These are phyloP conservation scores for Phoenix roebelenii DNA, from an alignment of 176 grass and related monocot species.

Conservation along the genomic window DNA sequence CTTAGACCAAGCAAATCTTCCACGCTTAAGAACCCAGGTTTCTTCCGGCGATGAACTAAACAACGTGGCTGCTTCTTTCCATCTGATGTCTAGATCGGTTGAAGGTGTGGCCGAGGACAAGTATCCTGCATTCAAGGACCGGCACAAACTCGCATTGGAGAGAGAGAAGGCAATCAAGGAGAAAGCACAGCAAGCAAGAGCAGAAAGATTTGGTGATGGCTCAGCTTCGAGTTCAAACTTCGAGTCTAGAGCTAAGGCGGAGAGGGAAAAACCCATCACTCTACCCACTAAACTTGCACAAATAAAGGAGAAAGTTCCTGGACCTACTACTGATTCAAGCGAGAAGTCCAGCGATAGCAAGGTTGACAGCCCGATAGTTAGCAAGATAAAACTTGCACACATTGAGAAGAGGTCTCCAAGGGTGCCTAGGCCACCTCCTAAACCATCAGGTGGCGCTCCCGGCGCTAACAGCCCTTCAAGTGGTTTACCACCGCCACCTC, in stretches of 20 bases:
- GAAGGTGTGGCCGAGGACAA: slow-evolving; percentile 79
- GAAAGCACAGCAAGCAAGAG: slow-evolving; percentile 75
- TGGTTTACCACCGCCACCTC: slow-evolving; percentile 25
- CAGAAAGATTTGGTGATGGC: slow-evolving; percentile 44
- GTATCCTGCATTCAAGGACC: slow-evolving; percentile 79
- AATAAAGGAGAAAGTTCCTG: slow-evolving; percentile 63
- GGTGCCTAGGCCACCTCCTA: slow-evolving; percentile 70
- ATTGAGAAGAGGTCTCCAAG: slow-evolving; percentile 83
- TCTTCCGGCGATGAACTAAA: slow-evolving; percentile 19
- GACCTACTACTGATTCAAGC: slow-evolving; percentile 24
- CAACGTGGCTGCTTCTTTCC: slow-evolving; percentile 51
- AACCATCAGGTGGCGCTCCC: slow-evolving; percentile 31
- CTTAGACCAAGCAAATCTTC: slow-evolving; percentile 36
- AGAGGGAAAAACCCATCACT: background rate
- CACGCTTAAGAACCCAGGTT: slow-evolving; percentile 7
- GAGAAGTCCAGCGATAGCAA: slow-evolving; percentile 45
- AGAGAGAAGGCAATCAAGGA: slow-evolving; percentile 76
- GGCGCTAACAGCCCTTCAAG: slow-evolving; percentile 26
- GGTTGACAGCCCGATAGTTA: slow-evolving; percentile 38
- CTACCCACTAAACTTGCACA: slow-evolving; percentile 69
- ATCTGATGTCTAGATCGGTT: slow-evolving; percentile 63
- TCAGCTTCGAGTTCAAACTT: slow-evolving; percentile 23
- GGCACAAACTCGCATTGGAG: slow-evolving; percentile 79
- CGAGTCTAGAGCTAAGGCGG: background rate
- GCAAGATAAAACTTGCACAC: slow-evolving; percentile 66